Percentiles rank a stretch among this genome's conserved stretches.
These are phyloP conservation scores for Suhomyces terraborum DNA, from an alignment of 1,139 yeast species.

Conservation along the genomic window DNA sequence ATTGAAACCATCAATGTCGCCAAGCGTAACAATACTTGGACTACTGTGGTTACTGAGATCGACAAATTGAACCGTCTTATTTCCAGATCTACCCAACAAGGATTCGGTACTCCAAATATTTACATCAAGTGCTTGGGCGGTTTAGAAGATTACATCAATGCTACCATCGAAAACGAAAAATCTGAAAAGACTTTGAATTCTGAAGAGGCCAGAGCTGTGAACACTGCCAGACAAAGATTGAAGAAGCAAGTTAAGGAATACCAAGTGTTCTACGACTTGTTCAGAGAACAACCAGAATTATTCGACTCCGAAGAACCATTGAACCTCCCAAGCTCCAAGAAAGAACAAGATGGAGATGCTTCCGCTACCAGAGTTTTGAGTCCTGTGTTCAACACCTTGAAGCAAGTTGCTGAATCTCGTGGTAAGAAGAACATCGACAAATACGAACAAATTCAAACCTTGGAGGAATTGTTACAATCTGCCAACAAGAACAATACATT, in stretches of 20 bases:
- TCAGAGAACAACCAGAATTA: conserved; percentile 68
- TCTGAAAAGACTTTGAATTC: conserved; percentile 76
- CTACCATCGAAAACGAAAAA: conserved; percentile 59
- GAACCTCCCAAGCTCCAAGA: conserved; percentile 18
- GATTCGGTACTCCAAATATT: conserved; percentile 67
- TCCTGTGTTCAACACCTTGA: conserved; percentile 71
- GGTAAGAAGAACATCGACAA: conserved; percentile 95
- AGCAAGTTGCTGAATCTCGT: conserved; percentile 80
- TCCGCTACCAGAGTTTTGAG: conserved; percentile 29
- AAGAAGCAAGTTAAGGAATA: conserved; percentile 76
- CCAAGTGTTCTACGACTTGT: conserved; percentile 59
- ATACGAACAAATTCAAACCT: conserved; percentile 68
- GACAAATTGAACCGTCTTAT: conserved; percentile 72
- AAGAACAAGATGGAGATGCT: conserved; percentile 22
- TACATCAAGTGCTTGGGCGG: conserved; percentile 70
- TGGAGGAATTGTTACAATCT: conserved; percentile 60
- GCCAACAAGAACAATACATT: conserved; percentile 47
- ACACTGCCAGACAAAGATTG: conserved; percentile 85
- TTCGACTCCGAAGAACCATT: conserved; percentile 60
- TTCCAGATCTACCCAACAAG: conserved; percentile 74
- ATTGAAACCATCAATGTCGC: conserved; percentile 72
- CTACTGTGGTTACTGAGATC: conserved; percentile 70
- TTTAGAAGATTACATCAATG: conserved; percentile 70
- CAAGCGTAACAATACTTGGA: conserved; percentile 79
- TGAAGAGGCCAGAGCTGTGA: conserved; percentile 82